These are phyloP conservation scores for Kwoniella shandongensis DNA, from an alignment of 768 basidiomycete genomes.

Conservation along the genomic window DNA sequence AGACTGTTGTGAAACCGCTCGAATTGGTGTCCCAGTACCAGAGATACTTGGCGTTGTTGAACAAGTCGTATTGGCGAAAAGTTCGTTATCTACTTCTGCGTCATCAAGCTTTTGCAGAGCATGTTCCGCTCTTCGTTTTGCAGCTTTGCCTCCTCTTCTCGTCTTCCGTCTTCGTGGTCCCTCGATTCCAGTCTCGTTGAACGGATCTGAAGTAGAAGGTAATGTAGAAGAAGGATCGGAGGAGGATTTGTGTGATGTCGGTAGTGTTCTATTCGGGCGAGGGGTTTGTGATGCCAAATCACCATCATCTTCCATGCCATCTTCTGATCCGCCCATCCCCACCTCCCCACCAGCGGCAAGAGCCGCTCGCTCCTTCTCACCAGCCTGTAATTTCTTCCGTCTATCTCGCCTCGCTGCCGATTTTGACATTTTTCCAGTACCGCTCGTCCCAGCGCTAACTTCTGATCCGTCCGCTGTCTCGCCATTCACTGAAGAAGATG, in stretches of 20 bases:
- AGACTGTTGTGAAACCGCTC: not conserved
- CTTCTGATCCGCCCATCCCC: not conserved
- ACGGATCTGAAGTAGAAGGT: not conserved
- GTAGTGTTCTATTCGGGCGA: not conserved
- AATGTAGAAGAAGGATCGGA: not conserved
- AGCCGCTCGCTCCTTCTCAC: slow-evolving; percentile 15
- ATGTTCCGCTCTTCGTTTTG: slow-evolving; percentile 10
- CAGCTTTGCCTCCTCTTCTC: slow-evolving; percentile 15
- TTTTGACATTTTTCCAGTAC: slow-evolving; percentile 1
- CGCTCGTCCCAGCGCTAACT: not conserved
- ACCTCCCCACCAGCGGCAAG: not conserved
- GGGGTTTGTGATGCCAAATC: not conserved
- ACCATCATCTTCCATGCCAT: not conserved
- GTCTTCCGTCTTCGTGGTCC: slow-evolving; percentile 4
- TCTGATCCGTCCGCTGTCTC: not conserved
- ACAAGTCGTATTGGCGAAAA: slow-evolving; percentile 7
- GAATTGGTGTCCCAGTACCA: not conserved
- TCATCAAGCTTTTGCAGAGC: not conserved
- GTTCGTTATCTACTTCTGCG: slow-evolving; percentile 9
- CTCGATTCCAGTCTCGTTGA: slow-evolving; percentile 7
- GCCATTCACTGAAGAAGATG: not conserved
- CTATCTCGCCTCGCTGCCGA: slow-evolving; percentile 14
- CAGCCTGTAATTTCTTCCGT: slow-evolving; percentile 16
- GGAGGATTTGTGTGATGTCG: slow-evolving; percentile 3
- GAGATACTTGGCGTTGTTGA: slow-evolving; percentile 8